Conservation (phyloP, 345 rosid genomes). For the Iberis pinnata region DNA sequence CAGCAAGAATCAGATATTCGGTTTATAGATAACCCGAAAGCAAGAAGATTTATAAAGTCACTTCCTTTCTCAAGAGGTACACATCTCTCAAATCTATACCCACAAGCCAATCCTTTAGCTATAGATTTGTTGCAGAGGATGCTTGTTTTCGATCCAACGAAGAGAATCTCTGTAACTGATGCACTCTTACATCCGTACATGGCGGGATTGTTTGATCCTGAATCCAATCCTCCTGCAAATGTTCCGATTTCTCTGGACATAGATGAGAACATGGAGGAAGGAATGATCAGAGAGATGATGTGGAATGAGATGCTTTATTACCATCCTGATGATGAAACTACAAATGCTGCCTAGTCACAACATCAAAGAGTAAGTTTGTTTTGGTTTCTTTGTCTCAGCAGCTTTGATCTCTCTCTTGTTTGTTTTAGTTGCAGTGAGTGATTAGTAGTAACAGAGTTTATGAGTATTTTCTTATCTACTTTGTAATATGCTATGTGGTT, state of each 20-base stretch:
- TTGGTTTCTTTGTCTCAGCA: neutral
- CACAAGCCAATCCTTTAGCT: constrained; percentile 65
- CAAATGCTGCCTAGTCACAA: constrained; percentile 24
- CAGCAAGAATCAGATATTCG: constrained; percentile 56
- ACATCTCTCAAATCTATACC: constrained; percentile 48
- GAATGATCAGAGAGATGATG: constrained; percentile 65
- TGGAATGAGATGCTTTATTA: constrained; percentile 71
- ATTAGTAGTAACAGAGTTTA: constrained; percentile 26
- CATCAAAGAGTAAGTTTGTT: constrained; percentile 17
- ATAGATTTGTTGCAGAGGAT: constrained; percentile 65
- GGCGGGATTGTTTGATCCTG: constrained; percentile 55
- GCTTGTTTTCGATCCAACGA: constrained; percentile 75
- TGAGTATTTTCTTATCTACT: constrained; percentile 4
- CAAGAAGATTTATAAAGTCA: constrained; percentile 52
- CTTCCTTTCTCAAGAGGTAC: constrained; percentile 58
- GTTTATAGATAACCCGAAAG: constrained; percentile 69
- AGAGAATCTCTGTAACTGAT: constrained; percentile 62
- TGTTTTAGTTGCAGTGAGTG: constrained; percentile 20
- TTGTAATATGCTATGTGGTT: constrained; percentile 6
- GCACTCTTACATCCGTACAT: constrained; percentile 81
- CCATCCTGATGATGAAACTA: constrained; percentile 52
- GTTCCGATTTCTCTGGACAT: constrained; percentile 57
- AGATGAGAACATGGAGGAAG: constrained; percentile 53
- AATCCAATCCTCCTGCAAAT: constrained; percentile 55
- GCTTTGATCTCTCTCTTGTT: constrained; percentile 18